These are phyloP conservation scores for Diddensiella santjacobensis DNA, from an alignment of 805 yeast genomes.

Conservation along the genomic window DNA sequence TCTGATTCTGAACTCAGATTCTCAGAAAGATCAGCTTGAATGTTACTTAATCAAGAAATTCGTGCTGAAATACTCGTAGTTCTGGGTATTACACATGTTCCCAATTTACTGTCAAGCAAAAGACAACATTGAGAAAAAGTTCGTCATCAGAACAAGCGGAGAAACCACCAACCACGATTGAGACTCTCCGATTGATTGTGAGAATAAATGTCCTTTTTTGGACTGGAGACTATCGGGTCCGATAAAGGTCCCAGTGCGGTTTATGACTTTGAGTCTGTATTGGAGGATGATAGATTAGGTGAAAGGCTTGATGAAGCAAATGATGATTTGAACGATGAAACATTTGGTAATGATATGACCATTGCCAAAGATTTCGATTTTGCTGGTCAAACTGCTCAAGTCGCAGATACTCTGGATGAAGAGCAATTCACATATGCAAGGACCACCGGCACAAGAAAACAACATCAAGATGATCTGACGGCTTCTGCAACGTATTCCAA, in stretches of 20 bases:
- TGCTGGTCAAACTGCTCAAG: conserved; percentile 39
- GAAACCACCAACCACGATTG: neutral
- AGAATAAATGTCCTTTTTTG: conserved; percentile 70
- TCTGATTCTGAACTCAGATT: no score
- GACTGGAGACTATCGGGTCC: conserved; percentile 47
- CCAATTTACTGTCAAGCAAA: no score
- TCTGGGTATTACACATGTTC: no score
- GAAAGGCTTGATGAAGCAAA: conserved; percentile 60
- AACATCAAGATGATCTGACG: neutral
- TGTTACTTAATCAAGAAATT: no score
- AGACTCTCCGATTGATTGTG: no score
- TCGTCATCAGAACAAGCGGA: neutral
- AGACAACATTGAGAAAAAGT: neutral
- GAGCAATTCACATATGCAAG: conserved; percentile 29
- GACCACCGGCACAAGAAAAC: conserved; percentile 33
- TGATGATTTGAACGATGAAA: conserved; percentile 77
- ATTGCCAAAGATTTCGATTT: conserved; percentile 66
- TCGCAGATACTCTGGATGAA: conserved; percentile 28
- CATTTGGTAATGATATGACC: conserved; percentile 57
- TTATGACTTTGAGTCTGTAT: conserved; percentile 70
- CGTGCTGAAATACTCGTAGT: no score
- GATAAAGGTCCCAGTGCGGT: conserved; percentile 25
- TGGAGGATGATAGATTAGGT: conserved; percentile 75
- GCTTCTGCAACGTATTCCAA: conserved; percentile 26
- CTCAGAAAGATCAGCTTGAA: no score